Evolutionary conservation across 306 rosid genomes (phyloP).

Genomic region (Trichosanthes truncata): DNA sequence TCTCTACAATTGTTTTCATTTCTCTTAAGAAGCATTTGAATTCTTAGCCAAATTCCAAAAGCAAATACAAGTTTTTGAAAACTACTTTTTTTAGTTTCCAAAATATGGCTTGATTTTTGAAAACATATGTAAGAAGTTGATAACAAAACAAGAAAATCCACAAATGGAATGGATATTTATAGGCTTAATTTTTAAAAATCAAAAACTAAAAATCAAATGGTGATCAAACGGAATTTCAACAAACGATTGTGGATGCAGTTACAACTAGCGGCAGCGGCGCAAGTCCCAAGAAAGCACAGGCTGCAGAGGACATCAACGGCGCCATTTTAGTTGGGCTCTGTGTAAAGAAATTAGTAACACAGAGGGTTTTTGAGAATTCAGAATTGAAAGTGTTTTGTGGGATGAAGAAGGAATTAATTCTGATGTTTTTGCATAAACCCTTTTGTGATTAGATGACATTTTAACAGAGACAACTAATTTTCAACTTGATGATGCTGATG

Average conservation of each 20-base stretch:
- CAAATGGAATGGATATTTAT: no score
- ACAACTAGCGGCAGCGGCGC: background rate
- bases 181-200: no score
- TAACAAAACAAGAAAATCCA: no score
- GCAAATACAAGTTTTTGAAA: no score
- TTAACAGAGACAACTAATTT: background rate
- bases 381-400: background rate
- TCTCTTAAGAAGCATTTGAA: no score
- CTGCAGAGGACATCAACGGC: conserved; percentile 65
- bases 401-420: background rate
- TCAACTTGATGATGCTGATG: background rate
- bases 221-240: background rate
- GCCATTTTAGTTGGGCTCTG: conserved; percentile 42
- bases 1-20: no score
- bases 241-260: conserved; percentile 22
- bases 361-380: background rate
- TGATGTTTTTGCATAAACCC: background rate
- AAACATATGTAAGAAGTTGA: no score
- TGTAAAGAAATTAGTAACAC: background rate
- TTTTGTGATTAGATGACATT: background rate
- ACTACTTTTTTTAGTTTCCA: no score
- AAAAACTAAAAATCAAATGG: no score
- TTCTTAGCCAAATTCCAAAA: no score
- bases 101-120: no score
- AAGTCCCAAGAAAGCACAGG: conserved; percentile 34